Evolutionary conservation across 176 grass and related monocot species (phyloP), one percentile per base, ranked within the genome.

Genomic region (Thinopyrum elongatum): DNA sequence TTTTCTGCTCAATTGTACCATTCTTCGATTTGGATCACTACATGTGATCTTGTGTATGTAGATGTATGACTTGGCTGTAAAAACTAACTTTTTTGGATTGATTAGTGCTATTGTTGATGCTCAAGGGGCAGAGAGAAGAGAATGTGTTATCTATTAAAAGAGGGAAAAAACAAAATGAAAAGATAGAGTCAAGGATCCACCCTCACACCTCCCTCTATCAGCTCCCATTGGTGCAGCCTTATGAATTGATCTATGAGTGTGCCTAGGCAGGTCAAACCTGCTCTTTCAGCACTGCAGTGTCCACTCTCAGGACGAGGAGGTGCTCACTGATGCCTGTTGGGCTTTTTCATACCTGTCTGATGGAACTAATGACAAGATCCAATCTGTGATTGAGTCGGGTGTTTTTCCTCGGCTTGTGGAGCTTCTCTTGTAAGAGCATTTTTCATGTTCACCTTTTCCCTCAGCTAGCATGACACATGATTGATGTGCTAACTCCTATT

Each of bases 311-410:
- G 95, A 98, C 42, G 95, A 98, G 89, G 95, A 98, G 82, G 95
- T 95, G 26, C 87, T 98, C 17, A 97, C 92, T 66, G 95, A 97
- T 89, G 95, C 95, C 31, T 97, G 95, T 44, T 97, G 92, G 95
- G 93, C 95, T 30, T 85, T 98, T 2, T 93, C 93, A 12, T 98
- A 98, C 86, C 30, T 98, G 8, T 98, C 30, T 57, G 95, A 98
- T 69, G 95, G 95, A 53, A 98, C 93, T 53, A 98, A 98, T 47
- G 95, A 98, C 87, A 98, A 95, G 85, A 98, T 98, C 60, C 95
- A 98, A 81, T 74, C 91, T 83, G 95, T 95, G 46, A 90, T 98
- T 82, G 95, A 95, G 51, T 88, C 93, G 68, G 95, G 91, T 10
- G 95, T 98, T 23, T 95, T 92, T 36, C 95, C 89, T 49, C 72